A percentile compares a stretch with the other conserved stretches of the same genome.
phyloP scores from a whole-genome alignment of 305 asterid species.

The Monarda citriodora region DNA sequence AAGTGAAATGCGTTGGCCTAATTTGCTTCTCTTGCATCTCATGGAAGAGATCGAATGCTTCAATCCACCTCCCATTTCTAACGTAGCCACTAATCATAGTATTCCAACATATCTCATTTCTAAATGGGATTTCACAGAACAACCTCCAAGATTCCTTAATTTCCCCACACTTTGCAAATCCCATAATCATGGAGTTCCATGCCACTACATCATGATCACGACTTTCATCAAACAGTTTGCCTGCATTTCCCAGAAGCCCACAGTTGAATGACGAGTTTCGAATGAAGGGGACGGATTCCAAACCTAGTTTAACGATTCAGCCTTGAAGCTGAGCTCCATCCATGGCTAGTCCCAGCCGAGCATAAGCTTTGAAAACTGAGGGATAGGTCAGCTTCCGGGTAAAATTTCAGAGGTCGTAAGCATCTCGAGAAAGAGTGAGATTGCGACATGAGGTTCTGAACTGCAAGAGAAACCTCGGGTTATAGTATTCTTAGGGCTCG shows the following conservation, averaged over 20 bases:
- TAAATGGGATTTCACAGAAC: conserved; percentile 35
- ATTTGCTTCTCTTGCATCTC: conserved; percentile 32
- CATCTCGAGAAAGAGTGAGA: conserved; percentile 60
- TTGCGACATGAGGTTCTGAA: conserved; percentile 52
- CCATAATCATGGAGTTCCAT: conserved; percentile 77
- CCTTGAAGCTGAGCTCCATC: conserved; percentile 81
- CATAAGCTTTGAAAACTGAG: conserved; percentile 74
- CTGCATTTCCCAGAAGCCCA: conserved; percentile 52
- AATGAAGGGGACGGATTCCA: conserved; percentile 48
- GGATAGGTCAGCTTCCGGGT: conserved; percentile 72
- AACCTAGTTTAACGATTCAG: conserved; percentile 54
- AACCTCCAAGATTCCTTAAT: conserved; percentile 52
- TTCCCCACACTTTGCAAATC: conserved; percentile 60
- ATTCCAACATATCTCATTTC: conserved; percentile 73
- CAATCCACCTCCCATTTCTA: conserved; percentile 50
- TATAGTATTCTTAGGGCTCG: conserved; percentile 73
- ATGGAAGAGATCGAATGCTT: conserved; percentile 38
- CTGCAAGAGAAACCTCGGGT: conserved; percentile 69
- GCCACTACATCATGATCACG: conserved; percentile 47
- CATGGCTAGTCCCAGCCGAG: conserved; percentile 48
- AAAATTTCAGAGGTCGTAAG: conserved; percentile 29
- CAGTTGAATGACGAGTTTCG: conserved; percentile 58
- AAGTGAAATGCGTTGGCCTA: conserved; percentile 42
- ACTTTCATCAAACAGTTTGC: conserved; percentile 57
- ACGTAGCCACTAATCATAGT: conserved; percentile 62